phyloP scores from a whole-genome alignment of 768 basidiomycete species.

The Collybia nuda region DNA sequence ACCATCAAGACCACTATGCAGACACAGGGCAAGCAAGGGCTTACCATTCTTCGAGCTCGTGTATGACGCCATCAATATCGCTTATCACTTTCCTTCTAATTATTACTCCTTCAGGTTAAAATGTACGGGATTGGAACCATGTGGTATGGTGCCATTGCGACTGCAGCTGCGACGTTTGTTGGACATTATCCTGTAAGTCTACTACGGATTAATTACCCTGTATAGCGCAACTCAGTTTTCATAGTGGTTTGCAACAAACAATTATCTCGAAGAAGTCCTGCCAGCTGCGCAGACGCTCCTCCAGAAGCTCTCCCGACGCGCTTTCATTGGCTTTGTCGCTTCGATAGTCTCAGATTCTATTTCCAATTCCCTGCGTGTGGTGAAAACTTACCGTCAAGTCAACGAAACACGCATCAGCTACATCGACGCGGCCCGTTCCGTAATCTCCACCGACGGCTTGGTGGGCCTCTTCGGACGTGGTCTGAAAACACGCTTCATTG shows the following conservation, averaged over 20 bases:
- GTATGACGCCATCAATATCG: conserved; percentile 31
- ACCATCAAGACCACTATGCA: conserved; percentile 96
- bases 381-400: conserved; percentile 96
- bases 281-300: conserved; percentile 53
- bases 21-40: conserved; percentile 77
- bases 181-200: conserved; percentile 79
- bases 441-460: conserved; percentile 76
- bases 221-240: not conserved
- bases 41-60: conserved; percentile 63
- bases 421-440: conserved; percentile 69
- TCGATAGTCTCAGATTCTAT: conserved; percentile 83
- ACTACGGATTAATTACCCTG: not conserved
- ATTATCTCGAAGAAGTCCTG: conserved; percentile 66
- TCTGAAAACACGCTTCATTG: conserved; percentile 82
- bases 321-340: conserved; percentile 89
- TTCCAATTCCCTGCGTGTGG: conserved; percentile 86
- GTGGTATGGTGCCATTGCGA: conserved; percentile 92
- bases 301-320: conserved; percentile 72
- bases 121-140: conserved; percentile 74
- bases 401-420: conserved; percentile 82
- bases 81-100: not conserved
- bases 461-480: conserved; percentile 85
- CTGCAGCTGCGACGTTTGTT: conserved; percentile 91
- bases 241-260: conserved; percentile 87
- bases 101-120: conserved; percentile 47